Base-by-base conservation (phyloP, 306 rosid species). In the Dryas drummondii region DNA sequence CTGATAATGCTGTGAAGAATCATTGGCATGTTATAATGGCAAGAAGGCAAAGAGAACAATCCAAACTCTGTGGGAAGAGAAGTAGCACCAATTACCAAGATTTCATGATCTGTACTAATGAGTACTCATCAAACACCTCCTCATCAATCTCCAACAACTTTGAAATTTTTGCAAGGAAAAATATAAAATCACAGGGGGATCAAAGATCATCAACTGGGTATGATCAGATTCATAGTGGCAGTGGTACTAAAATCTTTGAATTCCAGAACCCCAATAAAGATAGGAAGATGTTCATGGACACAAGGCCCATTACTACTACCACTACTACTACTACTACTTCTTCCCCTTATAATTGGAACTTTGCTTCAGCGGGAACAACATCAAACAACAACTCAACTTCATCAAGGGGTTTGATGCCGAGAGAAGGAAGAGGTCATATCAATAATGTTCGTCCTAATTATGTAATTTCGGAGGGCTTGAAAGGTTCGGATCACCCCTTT, bases 11-110 rank as follows among this genome's bases (percentile, higher is more conserved):
- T 26, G 99, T 96, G 63, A 96, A 96, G 90, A 96, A 96, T 54
- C 99, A 96, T 58, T 96, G 99, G 99, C 99, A 96, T 56, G 99
- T 96, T 50, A 83, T 96, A 6, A 92, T 90, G 97, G 99, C 99
- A 11, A 84, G 99, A 73, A 88, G 87, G 60, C 96, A 94, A 84
- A 87, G 97, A 80, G 96, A 94, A 72, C 93, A 90, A 11, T 91
- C 98, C 44, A 94, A 91, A 86, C 42, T 84, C 12, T 84, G 89
- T 53, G 90, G 87, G 15, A 70, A 89, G 62, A 84, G 88, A 83
- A 87, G 76, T 32, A 32, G 37, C 37, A 32, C 2, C 37, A 32
- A 32, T 4, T 86, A 81, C 82, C 96, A 85, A 60, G 88, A 88
- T 9, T 57, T 76, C 22, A 9, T 45, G 1, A 9, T 62, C 68